Percentiles rank a stretch among this genome's conserved stretches.
phyloP scores from a whole-genome alignment of 1,284 basidiomycete genomes.

The Trametes hirsuta region DNA sequence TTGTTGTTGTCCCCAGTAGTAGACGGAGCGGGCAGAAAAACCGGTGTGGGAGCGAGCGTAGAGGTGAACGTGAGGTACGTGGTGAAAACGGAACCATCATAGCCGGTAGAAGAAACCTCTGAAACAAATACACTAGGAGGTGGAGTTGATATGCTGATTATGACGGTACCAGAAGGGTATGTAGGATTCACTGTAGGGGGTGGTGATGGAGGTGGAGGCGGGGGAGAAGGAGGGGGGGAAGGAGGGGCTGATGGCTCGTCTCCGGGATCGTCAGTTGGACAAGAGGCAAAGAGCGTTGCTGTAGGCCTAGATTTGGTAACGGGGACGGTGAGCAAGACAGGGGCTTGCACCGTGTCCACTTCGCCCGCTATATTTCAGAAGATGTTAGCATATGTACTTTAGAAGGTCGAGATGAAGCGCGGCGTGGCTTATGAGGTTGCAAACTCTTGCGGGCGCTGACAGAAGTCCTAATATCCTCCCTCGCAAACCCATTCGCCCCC shows the following conservation, averaged over 20 bases:
- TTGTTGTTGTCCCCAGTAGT: not conserved
- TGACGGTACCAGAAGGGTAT: slow-evolving; percentile 5
- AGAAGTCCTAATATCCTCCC: too few relatives aligned
- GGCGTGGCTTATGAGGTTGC: too few relatives aligned
- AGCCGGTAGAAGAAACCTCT: slow-evolving; percentile 20
- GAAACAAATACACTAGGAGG: slow-evolving; percentile 7
- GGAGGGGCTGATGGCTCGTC: not conserved
- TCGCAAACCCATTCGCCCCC: too few relatives aligned
- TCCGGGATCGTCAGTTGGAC: slow-evolving; percentile 9
- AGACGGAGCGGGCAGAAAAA: slow-evolving; percentile 7
- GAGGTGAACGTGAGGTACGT: slow-evolving; percentile 22
- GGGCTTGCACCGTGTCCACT: slow-evolving; percentile 25
- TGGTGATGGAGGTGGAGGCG: slow-evolving; percentile 2
- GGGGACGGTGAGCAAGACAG: slow-evolving; percentile 21
- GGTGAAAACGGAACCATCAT: slow-evolving; percentile 25
- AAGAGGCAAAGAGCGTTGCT: slow-evolving; percentile 31
- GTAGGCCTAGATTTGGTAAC: slow-evolving; percentile 24
- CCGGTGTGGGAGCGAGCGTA: slow-evolving; percentile 20
- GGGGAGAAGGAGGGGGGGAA: not conserved
- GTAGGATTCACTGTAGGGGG: not conserved
- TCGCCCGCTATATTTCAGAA: slow-evolving; percentile 15
- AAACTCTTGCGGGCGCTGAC: too few relatives aligned
- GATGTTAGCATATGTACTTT: not conserved
- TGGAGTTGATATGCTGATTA: slow-evolving; percentile 10
- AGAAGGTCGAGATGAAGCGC: too few relatives aligned